Conservation (phyloP, 2,329 filamentous ascomycete species). For the Thyridium curvatum region DNA sequence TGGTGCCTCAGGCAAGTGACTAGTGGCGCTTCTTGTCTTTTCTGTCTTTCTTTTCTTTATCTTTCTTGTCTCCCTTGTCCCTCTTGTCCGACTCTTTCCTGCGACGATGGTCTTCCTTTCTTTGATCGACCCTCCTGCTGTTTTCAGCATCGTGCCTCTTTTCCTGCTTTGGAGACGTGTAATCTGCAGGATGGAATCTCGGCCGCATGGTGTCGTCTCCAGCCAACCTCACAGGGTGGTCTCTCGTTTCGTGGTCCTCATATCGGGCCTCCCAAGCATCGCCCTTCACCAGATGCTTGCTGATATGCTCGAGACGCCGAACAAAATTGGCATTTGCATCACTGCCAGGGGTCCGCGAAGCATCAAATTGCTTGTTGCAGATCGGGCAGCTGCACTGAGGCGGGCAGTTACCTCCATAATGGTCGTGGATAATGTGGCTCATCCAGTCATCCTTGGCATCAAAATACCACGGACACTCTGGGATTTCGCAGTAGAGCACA, state of each 20-base stretch:
- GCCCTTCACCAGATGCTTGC: conserved; percentile 21
- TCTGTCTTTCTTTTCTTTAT: neutral
- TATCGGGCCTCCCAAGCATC: too few species aligned
- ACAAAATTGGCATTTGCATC: conserved; percentile 21
- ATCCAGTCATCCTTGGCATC: conserved; percentile 37
- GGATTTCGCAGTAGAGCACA: conserved; percentile 41
- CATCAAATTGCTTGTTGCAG: conserved; percentile 32
- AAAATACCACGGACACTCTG: conserved; percentile 29
- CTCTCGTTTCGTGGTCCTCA: too few species aligned
- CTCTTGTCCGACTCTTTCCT: conserved; percentile 1
- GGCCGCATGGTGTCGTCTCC: too few species aligned
- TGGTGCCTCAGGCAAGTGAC: too few species aligned
- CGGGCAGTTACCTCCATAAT: conserved; percentile 29
- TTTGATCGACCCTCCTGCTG: neutral
- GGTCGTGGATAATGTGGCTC: conserved; percentile 31
- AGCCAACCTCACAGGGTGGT: too few species aligned
- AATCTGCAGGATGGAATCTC: too few species aligned
- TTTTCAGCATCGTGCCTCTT: too few species aligned
- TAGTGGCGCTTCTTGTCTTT: neutral
- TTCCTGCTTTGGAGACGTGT: too few species aligned
- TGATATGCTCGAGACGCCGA: conserved; percentile 43
- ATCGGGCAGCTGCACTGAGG: conserved; percentile 39
- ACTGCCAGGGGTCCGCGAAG: conserved; percentile 1
- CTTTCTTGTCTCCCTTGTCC: neutral
- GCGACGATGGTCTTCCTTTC: conserved; percentile 1